Evolutionary conservation across 768 basidiomycete species (phyloP).

Genomic region (Tulasnella calospora): DNA sequence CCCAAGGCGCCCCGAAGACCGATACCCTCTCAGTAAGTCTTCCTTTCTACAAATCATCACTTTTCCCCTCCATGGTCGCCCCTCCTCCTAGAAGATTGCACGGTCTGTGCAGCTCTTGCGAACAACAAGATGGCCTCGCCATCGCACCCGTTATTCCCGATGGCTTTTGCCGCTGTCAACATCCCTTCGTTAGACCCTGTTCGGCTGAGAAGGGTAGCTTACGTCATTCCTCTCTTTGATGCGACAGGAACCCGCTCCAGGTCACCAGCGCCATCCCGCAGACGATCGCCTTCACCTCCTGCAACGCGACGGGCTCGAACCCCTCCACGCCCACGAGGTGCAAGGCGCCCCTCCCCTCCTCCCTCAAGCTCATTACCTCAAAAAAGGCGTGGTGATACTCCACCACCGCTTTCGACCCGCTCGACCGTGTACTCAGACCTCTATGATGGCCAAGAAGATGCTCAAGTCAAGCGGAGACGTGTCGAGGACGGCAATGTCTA

Average conservation of each 20-base stretch:
- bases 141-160: background rate
- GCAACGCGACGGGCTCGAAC: background rate
- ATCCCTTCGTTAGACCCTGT: background rate
- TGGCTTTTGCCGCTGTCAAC: background rate
- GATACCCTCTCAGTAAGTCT: background rate
- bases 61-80: background rate
- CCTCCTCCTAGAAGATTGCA: background rate
- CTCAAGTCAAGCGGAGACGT: constrained; percentile 7
- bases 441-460: background rate
- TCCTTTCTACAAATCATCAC: background rate
- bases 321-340: background rate
- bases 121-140: background rate
- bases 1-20: background rate
- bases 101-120: background rate
- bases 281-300: background rate
- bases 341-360: constrained; percentile 11
- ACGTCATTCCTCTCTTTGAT: background rate
- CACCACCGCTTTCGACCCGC: background rate
- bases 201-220: background rate
- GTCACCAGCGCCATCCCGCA: background rate
- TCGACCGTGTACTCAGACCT: background rate
- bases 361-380: constrained; percentile 7
- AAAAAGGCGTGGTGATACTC: constrained; percentile 16
- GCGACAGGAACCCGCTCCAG: constrained; percentile 10
- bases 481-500: background rate